Conservation (phyloP, 1,284 basidiomycete species). For the Melampsora larici-populina region DNA sequence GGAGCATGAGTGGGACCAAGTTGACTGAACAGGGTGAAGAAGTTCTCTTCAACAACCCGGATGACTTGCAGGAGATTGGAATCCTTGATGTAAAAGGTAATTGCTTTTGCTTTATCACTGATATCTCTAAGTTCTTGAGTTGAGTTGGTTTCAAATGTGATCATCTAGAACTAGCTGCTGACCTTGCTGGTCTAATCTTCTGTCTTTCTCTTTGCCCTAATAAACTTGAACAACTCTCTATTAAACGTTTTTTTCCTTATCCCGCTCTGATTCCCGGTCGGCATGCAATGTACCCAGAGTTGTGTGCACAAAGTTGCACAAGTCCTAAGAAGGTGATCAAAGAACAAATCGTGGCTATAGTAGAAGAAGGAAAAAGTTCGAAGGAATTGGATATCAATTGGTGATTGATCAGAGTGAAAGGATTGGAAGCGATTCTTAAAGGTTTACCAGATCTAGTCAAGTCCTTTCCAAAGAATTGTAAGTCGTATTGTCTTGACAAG, state of each 20-base stretch:
- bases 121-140: background rate
- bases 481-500: background rate
- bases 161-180: background rate
- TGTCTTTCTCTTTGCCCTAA: slow-evolving; percentile 10
- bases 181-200: background rate
- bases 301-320: slow-evolving; percentile 5
- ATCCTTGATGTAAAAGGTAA: slow-evolving; percentile 35
- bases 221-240: slow-evolving; percentile 13
- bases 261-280: slow-evolving; percentile 26
- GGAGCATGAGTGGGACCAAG: slow-evolving; percentile 29
- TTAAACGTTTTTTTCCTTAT: slow-evolving; percentile 16
- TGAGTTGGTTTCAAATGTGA: background rate
- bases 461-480: slow-evolving; percentile 38
- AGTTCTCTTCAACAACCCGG: slow-evolving; percentile 8
- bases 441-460: slow-evolving; percentile 29
- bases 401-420: slow-evolving; percentile 40
- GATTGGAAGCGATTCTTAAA: slow-evolving; percentile 36
- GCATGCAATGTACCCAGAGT: slow-evolving; percentile 26
- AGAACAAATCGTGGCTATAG: slow-evolving; percentile 26
- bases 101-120: background rate
- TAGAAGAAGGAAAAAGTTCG: slow-evolving; percentile 9
- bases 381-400: slow-evolving; percentile 32
- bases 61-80: slow-evolving; percentile 31
- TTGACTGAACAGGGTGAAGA: slow-evolving; percentile 35
- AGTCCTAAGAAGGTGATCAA: slow-evolving; percentile 26